A percentile compares a stretch with the other conserved stretches of the same genome.
phyloP scores from a whole-genome alignment of 2,329 filamentous ascomycete genomes.

The Claviceps sp. region DNA sequence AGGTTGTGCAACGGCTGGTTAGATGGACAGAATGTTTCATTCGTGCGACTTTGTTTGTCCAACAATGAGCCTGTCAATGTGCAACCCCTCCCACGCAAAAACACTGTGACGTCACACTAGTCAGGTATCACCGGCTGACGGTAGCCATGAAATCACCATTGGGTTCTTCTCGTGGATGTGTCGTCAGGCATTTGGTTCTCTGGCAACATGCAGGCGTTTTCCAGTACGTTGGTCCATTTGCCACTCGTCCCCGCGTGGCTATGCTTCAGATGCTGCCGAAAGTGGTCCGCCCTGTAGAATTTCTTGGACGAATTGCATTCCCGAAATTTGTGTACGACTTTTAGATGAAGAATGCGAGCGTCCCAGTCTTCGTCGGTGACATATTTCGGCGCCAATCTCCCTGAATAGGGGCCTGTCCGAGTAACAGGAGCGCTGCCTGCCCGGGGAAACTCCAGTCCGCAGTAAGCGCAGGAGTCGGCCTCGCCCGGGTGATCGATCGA shows the following conservation, averaged over 20 bases:
- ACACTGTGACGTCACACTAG: too few species aligned
- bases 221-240: conserved; percentile 97
- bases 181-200: conserved; percentile 42
- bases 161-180: conserved; percentile 1
- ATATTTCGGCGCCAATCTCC: conserved; percentile 25
- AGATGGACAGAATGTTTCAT: too few species aligned
- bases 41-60: too few species aligned
- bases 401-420: conserved; percentile 15
- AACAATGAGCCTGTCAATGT: too few species aligned
- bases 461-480: conserved; percentile 83
- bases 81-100: too few species aligned
- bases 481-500: conserved; percentile 54
- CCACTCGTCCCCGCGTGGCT: conserved; percentile 92
- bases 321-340: conserved; percentile 86
- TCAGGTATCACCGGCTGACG: too few species aligned
- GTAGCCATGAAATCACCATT: too few species aligned
- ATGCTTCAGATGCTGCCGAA: conserved; percentile 95
- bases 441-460: conserved; percentile 72
- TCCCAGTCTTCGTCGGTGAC: conserved; percentile 82
- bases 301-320: conserved; percentile 99
- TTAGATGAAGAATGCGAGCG: conserved; percentile 70
- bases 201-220: conserved; percentile 91
- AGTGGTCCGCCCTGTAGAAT: conserved; percentile 94
- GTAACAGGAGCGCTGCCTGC: conserved; percentile 27
- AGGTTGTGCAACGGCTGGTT: too few species aligned